These are phyloP conservation scores for Alternaria gansuensis DNA, from an alignment of 2,329 filamentous ascomycete genomes.

Conservation along the genomic window DNA sequence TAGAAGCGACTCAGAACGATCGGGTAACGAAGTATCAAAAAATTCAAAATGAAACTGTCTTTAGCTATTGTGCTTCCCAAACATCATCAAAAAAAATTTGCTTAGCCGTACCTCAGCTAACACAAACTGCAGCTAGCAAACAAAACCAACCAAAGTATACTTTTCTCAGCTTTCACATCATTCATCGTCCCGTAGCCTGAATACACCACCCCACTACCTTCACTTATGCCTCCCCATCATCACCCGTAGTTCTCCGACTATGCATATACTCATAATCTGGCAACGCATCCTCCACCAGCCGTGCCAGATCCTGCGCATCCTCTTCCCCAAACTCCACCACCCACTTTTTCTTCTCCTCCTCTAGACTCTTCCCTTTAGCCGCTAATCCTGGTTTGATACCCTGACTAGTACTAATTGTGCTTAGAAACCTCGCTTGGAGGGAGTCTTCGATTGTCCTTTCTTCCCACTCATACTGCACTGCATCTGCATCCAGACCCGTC, in stretches of 20 bases:
- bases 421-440: conserved; percentile 14
- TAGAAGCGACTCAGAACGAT: no score
- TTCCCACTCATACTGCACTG: conserved; percentile 29
- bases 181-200: no score
- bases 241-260: neutral
- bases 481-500: conserved; percentile 21
- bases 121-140: no score
- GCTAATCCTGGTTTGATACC: conserved; percentile 22
- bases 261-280: conserved; percentile 27
- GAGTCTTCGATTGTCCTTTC: conserved; percentile 11
- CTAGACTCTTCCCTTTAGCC: conserved; percentile 15
- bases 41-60: no score
- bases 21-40: no score
- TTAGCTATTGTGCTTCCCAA: no score
- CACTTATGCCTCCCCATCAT: neutral
- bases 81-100: no score
- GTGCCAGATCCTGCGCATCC: conserved; percentile 13
- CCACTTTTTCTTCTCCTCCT: conserved; percentile 26
- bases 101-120: no score
- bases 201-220: no score
- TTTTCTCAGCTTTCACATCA: no score
- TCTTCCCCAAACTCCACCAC: conserved; percentile 22
- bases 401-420: conserved; percentile 17
- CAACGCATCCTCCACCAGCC: conserved; percentile 20
- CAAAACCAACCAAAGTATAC: no score